Evolutionary conservation across 2,329 filamentous ascomycete genomes (phyloP).

Genomic region (Penicillium sp.): DNA sequence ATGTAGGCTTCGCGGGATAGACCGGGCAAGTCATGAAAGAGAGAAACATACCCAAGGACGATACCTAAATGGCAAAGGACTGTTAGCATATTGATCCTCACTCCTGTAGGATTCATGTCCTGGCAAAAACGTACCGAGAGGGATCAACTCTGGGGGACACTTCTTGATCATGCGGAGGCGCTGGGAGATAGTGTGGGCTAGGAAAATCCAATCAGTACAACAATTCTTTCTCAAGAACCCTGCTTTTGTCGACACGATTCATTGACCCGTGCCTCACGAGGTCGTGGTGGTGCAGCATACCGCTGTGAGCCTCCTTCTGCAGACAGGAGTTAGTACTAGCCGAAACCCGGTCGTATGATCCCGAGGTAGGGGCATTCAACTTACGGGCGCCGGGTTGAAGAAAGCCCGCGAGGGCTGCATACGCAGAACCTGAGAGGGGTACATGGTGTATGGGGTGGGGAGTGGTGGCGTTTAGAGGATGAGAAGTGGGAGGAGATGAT

Average conservation of each 20-base stretch:
- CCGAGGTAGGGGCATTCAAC: slow-evolving; percentile 30
- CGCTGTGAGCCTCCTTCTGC: slow-evolving; percentile 64
- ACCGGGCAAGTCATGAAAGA: slow-evolving; percentile 12
- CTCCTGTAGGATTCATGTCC: background rate
- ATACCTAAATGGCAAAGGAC: slow-evolving; percentile 58
- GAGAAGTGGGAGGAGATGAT: slow-evolving; percentile 7
- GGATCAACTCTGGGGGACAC: slow-evolving; percentile 90
- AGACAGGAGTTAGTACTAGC: slow-evolving; percentile 41
- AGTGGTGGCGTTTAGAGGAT: slow-evolving; percentile 4
- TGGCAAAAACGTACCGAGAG: slow-evolving; percentile 69
- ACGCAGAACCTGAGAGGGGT: slow-evolving; percentile 63
- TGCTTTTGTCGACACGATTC: background rate
- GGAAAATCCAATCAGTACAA: slow-evolving; percentile 26
- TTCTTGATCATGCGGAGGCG: slow-evolving; percentile 84
- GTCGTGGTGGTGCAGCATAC: slow-evolving; percentile 43
- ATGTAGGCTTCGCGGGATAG: slow-evolving; percentile 11
- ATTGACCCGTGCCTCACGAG: slow-evolving; percentile 8
- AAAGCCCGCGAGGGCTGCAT: slow-evolving; percentile 55
- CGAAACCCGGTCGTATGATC: slow-evolving; percentile 22
- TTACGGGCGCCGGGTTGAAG: slow-evolving; percentile 68
- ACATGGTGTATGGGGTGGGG: slow-evolving; percentile 54
- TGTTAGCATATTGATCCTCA: slow-evolving; percentile 15
- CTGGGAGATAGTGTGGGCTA: slow-evolving; percentile 96
- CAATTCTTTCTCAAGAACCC: background rate
- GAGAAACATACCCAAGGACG: slow-evolving; percentile 72